phyloP scores from a whole-genome alignment of 2,329 filamentous ascomycete genomes.

The Metarhizium rileyi region DNA sequence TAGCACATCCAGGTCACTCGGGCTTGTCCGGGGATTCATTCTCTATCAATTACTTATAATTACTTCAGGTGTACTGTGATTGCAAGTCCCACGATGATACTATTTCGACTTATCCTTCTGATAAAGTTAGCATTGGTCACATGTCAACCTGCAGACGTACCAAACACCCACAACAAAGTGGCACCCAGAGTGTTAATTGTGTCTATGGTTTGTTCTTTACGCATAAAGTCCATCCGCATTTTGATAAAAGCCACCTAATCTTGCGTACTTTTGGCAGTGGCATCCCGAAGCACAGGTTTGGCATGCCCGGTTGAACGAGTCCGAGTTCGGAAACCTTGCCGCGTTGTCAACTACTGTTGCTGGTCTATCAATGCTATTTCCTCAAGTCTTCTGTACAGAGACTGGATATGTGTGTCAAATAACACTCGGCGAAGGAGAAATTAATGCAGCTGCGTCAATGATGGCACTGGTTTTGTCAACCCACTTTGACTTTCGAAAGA shows the following conservation, averaged over 20 bases:
- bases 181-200: conserved; percentile 31
- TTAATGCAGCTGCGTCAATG: conserved; percentile 63
- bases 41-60: background rate
- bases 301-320: conserved; percentile 40
- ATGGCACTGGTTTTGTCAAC: conserved; percentile 52
- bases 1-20: no score
- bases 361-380: conserved; percentile 56
- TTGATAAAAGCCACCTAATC: conserved; percentile 3
- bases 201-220: conserved; percentile 46
- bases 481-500: conserved; percentile 52
- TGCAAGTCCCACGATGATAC: background rate
- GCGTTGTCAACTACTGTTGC: conserved; percentile 47
- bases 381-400: conserved; percentile 52
- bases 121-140: background rate
- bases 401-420: conserved; percentile 57
- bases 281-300: conserved; percentile 51
- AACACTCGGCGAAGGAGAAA: conserved; percentile 59
- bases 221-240: no score
- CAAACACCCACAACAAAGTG: background rate
- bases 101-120: background rate
- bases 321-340: conserved; percentile 43
- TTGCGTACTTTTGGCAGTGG: conserved; percentile 36
- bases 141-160: background rate
- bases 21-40: background rate
- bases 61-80: background rate